Evolutionary conservation across 495 filamentous ascomycete species (phyloP), one percentile per base, ranked within the genome.

Genomic region (Echria macrotheca): DNA sequence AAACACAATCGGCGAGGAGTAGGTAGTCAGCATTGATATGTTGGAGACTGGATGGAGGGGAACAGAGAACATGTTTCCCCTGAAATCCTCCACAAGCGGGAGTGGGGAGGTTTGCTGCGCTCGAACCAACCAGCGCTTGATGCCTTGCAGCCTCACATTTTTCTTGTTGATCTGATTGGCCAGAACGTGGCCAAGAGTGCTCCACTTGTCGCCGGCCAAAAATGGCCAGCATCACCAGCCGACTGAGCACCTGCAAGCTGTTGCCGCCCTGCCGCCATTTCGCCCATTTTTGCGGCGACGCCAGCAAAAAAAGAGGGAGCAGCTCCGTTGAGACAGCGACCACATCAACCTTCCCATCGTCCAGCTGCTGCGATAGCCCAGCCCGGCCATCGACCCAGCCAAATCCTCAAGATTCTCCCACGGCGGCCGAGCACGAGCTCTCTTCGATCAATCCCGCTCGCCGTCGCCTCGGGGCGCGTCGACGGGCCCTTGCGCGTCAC

Each of bases 61-160:
- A 6, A 18, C 11, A 18, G 21, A 18, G 35, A 17, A 25, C 24
- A 8, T 38, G n/a, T 41, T 41, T 44, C 55, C 54, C 55, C 52
- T 58, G 51, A 55, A 36, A 26, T 5, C 8, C 7, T 39, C 38
- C 21, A 12, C 36, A 12, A 42, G 18, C 24, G 21, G 37, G 28
- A 23, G 39, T 12, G 24, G 14, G 44, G 44, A n/a, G 37, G n/a
- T n/a, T n/a, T n/a, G n/a, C n/a, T n/a, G 22, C 25, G 24, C 44
- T 38, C 35, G 35, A 25, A 8, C 47, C 26, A 35, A 24, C 26
- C 35, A 47, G 4, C 47, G 21, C 33, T 59, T 53, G 44, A 54
- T 60, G 60, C 57, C 60, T 60, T 50, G 52, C 52, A 53, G 57
- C 60, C 60, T 63, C 50, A 60, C 28, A 12, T 14, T 15, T 10